Percentiles rank a stretch among this genome's conserved stretches.
Conservation (phyloP, 108 stramenopile genomes). For the Pseudonitzschia multistriata region DNA sequence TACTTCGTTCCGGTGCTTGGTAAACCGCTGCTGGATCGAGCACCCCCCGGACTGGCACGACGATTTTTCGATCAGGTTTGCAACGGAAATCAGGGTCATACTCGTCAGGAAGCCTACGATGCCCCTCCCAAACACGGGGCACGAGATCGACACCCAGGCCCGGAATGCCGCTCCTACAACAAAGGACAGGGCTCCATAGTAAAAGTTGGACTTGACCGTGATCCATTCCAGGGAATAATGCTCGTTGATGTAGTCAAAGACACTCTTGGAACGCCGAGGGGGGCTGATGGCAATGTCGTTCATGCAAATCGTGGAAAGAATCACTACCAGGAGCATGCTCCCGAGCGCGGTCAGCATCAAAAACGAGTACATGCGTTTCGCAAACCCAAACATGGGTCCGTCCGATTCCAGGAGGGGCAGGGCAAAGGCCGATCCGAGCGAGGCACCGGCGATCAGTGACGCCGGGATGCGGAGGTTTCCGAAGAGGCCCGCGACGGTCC, state of each 20-base stretch:
- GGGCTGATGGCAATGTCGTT: slow-evolving; percentile 7
- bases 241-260: background rate
- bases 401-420: slow-evolving; percentile 24
- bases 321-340: slow-evolving; percentile 15
- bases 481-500: slow-evolving; percentile 23
- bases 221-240: slow-evolving; percentile 5
- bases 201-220: slow-evolving; percentile 5
- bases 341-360: slow-evolving; percentile 24
- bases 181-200: background rate
- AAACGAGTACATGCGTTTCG: slow-evolving; percentile 31
- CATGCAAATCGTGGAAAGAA: slow-evolving; percentile 19
- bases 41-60: background rate
- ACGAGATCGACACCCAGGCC: background rate
- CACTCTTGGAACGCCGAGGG: background rate
- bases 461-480: slow-evolving; percentile 39
- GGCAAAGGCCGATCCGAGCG: slow-evolving; percentile 38
- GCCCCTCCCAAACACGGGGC: slow-evolving; percentile 1
- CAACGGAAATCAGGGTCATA: background rate
- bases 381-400: slow-evolving; percentile 9
- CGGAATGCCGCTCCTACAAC: slow-evolving; percentile 1
- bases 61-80: background rate
- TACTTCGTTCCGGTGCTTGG: background rate
- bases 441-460: slow-evolving; percentile 38
- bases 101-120: slow-evolving; percentile 1
- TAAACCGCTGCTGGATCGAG: background rate